phyloP scores from a whole-genome alignment of 2,329 filamentous ascomycete species.

The Fusarium chlamydosporum region DNA sequence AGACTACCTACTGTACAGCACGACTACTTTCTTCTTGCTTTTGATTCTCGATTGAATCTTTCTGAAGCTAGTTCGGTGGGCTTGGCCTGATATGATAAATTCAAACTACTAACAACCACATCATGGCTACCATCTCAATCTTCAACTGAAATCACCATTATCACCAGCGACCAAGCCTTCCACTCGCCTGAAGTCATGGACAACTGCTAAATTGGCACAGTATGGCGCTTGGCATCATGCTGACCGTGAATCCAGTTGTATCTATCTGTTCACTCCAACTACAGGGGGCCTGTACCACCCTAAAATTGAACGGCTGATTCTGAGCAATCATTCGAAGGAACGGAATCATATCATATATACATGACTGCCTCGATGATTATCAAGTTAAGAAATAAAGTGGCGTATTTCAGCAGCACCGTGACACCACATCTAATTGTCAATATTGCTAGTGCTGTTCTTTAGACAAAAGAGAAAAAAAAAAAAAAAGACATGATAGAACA shows the following conservation, averaged over 20 bases:
- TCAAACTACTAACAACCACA: background rate
- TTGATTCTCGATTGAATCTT: background rate
- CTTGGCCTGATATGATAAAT: background rate
- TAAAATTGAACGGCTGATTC: background rate
- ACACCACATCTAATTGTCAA: constrained; percentile 17
- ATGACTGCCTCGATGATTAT: constrained; percentile 5
- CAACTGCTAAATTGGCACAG: background rate
- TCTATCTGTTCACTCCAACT: constrained; percentile 1
- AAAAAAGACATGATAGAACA: background rate
- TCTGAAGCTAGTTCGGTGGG: too few relatives aligned
- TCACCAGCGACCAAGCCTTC: background rate
- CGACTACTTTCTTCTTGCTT: constrained; percentile 10
- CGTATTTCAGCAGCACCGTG: background rate
- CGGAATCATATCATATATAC: background rate
- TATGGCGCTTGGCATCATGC: constrained; percentile 1
- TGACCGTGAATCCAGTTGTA: background rate
- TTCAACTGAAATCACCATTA: background rate
- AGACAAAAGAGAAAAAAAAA: background rate
- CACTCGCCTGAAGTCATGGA: background rate
- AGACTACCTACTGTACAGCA: background rate
- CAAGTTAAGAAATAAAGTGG: background rate
- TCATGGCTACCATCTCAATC: background rate
- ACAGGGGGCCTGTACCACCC: background rate
- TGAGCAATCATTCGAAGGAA: constrained; percentile 1
- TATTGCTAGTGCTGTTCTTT: background rate